Base-by-base conservation (phyloP, 2,329 filamentous ascomycete species). In the Colletotrichum eleusines region DNA sequence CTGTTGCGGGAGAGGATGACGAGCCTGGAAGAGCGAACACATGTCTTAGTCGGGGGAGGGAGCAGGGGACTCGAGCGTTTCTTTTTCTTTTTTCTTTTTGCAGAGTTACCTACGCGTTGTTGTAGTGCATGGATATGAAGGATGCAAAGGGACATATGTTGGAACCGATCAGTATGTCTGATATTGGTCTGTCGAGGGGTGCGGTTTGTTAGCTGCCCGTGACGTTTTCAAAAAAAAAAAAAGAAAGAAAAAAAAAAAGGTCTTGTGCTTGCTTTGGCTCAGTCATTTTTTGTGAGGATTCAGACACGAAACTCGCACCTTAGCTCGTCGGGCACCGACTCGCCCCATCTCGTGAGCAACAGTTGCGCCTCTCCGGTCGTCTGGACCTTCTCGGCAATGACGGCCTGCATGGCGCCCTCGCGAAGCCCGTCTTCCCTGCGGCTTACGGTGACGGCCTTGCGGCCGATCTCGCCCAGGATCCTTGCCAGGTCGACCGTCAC, bases 291-390 rank as follows among this genome's bases (percentile, higher is more conserved):
- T 7, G 4, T 5, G 18, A 20, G 26, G 5, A 20, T 7, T 51
- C 33, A 12, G 2, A 5, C 5, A 16, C 2, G 18, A 5, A 33
- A n/a, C n/a, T 20, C 44, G 11, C 46, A 71, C 68, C 68, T 57
- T 4, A 71, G 51, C n/a, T 71, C 68, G 20, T 71, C 68, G 14
- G 68, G 63, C 5, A 71, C 63, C 8, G 57, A 67, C 16, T 71
- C 68, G 20, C 68, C 68, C 68, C 68, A 71, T 63, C 68, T 58
- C 11, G 63, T 71, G 35, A 71, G 51, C 11, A 63, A 58, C 11
- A 71, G 4, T 20, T 71, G 57, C 12, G 68, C 63, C 68, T 71
- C 63, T 3, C 68, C 68, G 2, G 63, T 68, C 18, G 68, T 68
- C 51, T 63, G 38, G 7, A 71, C 51, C 64, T 71, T 71, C 16